Evolutionary conservation across 495 filamentous ascomycete species (phyloP), one percentile per base, ranked within the genome.

Genomic region (Aspergillus mulundensis): DNA sequence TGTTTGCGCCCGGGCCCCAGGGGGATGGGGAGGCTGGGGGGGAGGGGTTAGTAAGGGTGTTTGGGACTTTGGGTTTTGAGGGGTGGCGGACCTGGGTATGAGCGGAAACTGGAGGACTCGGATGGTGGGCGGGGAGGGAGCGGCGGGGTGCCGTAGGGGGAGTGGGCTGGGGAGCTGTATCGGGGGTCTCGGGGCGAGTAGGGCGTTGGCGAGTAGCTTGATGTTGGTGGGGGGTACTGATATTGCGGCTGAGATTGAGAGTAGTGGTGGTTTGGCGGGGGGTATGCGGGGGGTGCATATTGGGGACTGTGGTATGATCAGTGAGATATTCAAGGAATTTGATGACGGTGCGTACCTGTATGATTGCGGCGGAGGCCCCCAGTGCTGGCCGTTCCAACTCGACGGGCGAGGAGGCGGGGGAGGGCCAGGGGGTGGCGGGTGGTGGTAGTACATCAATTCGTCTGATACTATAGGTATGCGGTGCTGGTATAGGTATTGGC

Each of bases 371-470:
- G 62, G 53, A 18, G 49, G 47, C 40, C 48, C 25, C 46, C 63
- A 61, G 21, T 61, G 65, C 56, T 53, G 61, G 51, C n/a, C 58
- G 47, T 53, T 60, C 69, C 67, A 64, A 19, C 66, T 62, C 65
- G 56, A 61, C 18, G 62, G 60, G 40, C 63, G 58, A 51, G 57
- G 58, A 6, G 59, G 61, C 15, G 62, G 65, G 32, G 62, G 25
- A 8, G 25, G 25, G 25, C 25, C 25, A 3, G 25, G 32, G 32
- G 32, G 64, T 45, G 59, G 60, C 25, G 60, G 57, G 46, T 66
- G 56, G 8, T 61, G 63, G 57, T 70, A 63, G 61, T 66, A 65
- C 70, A 72, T 64, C 42, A 58, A 61, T 61, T 54, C 50, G 38
- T 0, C n/a, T 25, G 24, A 15, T 21, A 7, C 28, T 1, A 16